Evolutionary conservation across 2,329 filamentous ascomycete species (phyloP).

Genomic region (Neonectria hederae): DNA sequence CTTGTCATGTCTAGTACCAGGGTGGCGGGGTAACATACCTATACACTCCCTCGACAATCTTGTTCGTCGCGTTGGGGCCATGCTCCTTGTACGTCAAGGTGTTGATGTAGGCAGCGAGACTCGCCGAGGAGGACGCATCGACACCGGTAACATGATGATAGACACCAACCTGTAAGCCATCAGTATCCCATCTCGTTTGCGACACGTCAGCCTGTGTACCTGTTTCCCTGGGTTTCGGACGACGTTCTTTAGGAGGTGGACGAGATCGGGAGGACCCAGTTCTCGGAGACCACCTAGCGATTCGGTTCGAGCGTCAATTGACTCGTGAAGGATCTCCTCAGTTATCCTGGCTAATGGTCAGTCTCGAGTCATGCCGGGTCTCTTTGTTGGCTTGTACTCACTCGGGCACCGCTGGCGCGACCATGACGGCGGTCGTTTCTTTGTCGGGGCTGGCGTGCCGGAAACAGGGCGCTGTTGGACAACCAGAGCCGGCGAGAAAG

Average conservation of each 20-base stretch:
- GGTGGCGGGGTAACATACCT: slow-evolving; percentile 67
- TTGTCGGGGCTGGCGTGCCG: slow-evolving; percentile 22
- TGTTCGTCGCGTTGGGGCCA: slow-evolving; percentile 75
- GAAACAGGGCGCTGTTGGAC: slow-evolving; percentile 1
- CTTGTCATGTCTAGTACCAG: slow-evolving; percentile 43
- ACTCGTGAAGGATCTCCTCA: slow-evolving; percentile 91
- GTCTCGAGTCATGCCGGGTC: slow-evolving; percentile 21
- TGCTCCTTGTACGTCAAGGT: slow-evolving; percentile 91
- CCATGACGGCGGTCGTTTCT: slow-evolving; percentile 61
- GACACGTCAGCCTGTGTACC: slow-evolving; percentile 47
- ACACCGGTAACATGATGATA: slow-evolving; percentile 99
- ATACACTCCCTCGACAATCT: slow-evolving; percentile 93
- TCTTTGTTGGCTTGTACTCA: slow-evolving; percentile 52
- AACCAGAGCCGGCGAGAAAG: slow-evolving; percentile 12
- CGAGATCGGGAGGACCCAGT: slow-evolving; percentile 93
- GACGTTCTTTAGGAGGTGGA: slow-evolving; percentile 87
- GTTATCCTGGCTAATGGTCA: slow-evolving; percentile 73
- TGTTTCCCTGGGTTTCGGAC: slow-evolving; percentile 66
- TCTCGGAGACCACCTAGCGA: slow-evolving; percentile 86
- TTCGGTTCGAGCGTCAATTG: slow-evolving; percentile 92
- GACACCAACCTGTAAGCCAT: slow-evolving; percentile 74
- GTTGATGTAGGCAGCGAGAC: slow-evolving; percentile 97
- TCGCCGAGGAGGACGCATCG: slow-evolving; percentile 96
- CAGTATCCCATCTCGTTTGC: slow-evolving; percentile 32
- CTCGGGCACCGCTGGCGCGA: slow-evolving; percentile 80